phyloP scores from a whole-genome alignment of 495 filamentous ascomycete species.

The Trichocladium uniseriatum region DNA sequence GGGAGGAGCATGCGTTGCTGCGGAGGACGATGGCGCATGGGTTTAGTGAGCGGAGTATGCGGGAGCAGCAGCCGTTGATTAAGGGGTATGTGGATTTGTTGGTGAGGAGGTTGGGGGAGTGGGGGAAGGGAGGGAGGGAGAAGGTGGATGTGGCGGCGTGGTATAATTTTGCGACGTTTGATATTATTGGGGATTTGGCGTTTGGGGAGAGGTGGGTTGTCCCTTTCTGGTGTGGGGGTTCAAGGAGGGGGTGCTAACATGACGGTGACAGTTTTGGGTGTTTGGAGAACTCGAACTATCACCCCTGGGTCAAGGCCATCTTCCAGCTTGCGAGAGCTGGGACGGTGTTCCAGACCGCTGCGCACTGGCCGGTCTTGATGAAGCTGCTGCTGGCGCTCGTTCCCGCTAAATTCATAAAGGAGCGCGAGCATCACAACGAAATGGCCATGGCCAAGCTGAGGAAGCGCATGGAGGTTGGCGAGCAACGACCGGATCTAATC shows the following conservation, averaged over 20 bases:
- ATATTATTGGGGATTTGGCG: slow-evolving; percentile 51
- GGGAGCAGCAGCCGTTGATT: slow-evolving; percentile 40
- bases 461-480: slow-evolving; percentile 31
- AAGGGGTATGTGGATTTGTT: slow-evolving; percentile 38
- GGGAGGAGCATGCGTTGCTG: slow-evolving; percentile 35
- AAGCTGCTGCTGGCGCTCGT: slow-evolving; percentile 20
- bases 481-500: slow-evolving; percentile 39
- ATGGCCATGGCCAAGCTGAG: slow-evolving; percentile 32
- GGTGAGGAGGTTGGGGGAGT: slow-evolving; percentile 34
- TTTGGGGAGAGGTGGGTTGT: slow-evolving; percentile 40
- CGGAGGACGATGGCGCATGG: slow-evolving; percentile 44
- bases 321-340: slow-evolving; percentile 32
- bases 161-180: slow-evolving; percentile 54
- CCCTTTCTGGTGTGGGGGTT: too few relatives aligned
- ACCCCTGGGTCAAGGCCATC: slow-evolving; percentile 47
- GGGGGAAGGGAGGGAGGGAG: slow-evolving; percentile 16
- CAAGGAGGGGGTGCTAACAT: not conserved
- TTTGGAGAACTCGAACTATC: slow-evolving; percentile 37
- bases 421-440: slow-evolving; percentile 28
- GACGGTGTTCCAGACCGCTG: slow-evolving; percentile 26
- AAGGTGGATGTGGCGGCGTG: slow-evolving; percentile 41
- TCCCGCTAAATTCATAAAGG: slow-evolving; percentile 18
- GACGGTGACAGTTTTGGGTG: slow-evolving; percentile 39
- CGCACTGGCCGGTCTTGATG: slow-evolving; percentile 24
- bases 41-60: slow-evolving; percentile 43